These are phyloP conservation scores for Talaromyces atroroseus DNA, from an alignment of 2,329 filamentous ascomycete species.

Conservation along the genomic window DNA sequence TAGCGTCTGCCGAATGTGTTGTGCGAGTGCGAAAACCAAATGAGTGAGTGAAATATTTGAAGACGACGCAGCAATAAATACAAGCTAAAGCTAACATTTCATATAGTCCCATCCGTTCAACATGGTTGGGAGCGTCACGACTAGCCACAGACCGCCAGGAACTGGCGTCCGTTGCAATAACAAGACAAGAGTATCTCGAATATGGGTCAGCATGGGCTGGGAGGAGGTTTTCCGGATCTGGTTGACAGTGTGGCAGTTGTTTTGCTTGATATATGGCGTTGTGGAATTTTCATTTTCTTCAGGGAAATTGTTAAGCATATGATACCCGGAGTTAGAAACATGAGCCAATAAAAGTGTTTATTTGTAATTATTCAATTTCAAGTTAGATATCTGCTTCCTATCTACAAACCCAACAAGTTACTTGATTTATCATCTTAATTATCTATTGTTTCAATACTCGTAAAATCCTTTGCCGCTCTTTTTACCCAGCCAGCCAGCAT, in stretches of 20 bases:
- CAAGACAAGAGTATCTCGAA: constrained; percentile 85
- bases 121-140: constrained; percentile 79
- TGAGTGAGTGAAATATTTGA: constrained; percentile 44
- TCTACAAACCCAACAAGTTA: not conserved
- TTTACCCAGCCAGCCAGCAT: constrained; percentile 95
- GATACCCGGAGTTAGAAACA: constrained; percentile 9
- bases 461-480: constrained; percentile 97
- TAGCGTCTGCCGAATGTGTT: constrained; percentile 69
- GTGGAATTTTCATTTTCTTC: not conserved
- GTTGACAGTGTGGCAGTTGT: not conserved
- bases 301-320: constrained; percentile 3
- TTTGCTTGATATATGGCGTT: constrained; percentile 5
- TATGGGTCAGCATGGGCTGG: constrained; percentile 69
- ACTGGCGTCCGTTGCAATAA: constrained; percentile 66
- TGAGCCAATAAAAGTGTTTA: not conserved
- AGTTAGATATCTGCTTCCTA: not conserved
- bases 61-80: not conserved
- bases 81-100: not conserved
- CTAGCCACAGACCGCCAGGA: constrained; percentile 64
- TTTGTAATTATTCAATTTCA: no score
- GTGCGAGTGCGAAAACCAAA: constrained; percentile 66
- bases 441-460: constrained; percentile 57
- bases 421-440: not conserved
- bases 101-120: constrained; percentile 63
- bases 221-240: constrained; percentile 57